Evolutionary conservation across 805 yeast species (phyloP).

Genomic region (Starmerella floricola): DNA sequence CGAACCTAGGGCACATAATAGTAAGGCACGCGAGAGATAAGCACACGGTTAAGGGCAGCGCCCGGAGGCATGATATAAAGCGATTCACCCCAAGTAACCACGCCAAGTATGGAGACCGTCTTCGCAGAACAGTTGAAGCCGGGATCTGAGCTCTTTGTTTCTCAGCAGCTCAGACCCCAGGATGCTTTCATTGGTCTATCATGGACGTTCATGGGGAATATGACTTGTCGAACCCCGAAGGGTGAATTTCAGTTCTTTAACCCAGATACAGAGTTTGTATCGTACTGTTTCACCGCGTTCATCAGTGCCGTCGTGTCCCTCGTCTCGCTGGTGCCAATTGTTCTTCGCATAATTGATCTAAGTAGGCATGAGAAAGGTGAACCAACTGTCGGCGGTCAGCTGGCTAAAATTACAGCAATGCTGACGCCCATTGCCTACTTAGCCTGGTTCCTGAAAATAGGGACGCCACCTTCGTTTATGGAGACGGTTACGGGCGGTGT

Average conservation of each 20-base stretch:
- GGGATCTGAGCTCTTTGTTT: neutral
- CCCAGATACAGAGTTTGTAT: conserved; percentile 20
- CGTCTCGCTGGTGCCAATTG: conserved; percentile 11
- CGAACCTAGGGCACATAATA: too few species aligned
- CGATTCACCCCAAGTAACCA: too few species aligned
- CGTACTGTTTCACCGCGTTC: conserved; percentile 17
- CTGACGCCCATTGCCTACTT: conserved; percentile 12
- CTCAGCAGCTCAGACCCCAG: neutral
- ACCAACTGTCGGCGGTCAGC: conserved; percentile 18
- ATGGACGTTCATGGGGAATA: conserved; percentile 7
- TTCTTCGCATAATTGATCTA: conserved; percentile 11
- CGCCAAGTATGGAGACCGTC: too few species aligned
- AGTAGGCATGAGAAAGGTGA: conserved; percentile 15
- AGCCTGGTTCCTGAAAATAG: conserved; percentile 3
- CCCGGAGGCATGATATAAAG: too few species aligned
- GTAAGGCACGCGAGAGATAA: too few species aligned
- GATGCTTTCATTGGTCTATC: conserved; percentile 5
- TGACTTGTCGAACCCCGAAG: conserved; percentile 4
- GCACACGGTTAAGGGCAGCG: too few species aligned
- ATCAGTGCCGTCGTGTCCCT: conserved; percentile 14
- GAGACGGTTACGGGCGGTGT: conserved; percentile 12
- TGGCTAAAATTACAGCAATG: conserved; percentile 14
- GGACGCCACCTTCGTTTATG: conserved; percentile 6
- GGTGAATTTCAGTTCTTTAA: conserved; percentile 16
- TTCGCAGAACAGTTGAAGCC: neutral